A percentile compares a stretch with the other conserved stretches of the same genome.
phyloP scores from a whole-genome alignment of 2,329 filamentous ascomycete genomes.

The Paraphoma chrysanthemicola region DNA sequence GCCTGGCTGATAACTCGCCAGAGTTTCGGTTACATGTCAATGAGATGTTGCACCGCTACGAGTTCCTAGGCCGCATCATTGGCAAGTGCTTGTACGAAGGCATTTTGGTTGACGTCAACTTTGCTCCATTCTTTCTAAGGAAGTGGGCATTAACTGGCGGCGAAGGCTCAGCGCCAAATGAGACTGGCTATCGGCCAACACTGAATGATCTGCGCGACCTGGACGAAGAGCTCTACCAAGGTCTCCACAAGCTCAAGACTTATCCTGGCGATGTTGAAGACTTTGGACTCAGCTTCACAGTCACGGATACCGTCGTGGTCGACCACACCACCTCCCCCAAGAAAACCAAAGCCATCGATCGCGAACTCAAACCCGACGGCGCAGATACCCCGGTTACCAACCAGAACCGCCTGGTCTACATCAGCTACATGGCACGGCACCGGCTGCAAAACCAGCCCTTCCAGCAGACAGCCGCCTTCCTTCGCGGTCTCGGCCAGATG shows the following conservation, averaged over 20 bases:
- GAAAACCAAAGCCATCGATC: constrained; percentile 68
- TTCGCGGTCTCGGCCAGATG: constrained; percentile 83
- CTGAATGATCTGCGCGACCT: constrained; percentile 93
- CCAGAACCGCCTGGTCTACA: constrained; percentile 91
- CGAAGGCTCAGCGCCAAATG: constrained; percentile 66
- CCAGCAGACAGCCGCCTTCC: constrained; percentile 84
- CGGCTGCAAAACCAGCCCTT: constrained; percentile 81
- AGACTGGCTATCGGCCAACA: constrained; percentile 82
- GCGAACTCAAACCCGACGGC: constrained; percentile 78
- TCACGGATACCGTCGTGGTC: constrained; percentile 70
- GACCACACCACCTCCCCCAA: constrained; percentile 40
- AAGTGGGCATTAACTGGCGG: constrained; percentile 88
- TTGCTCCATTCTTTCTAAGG: constrained; percentile 93
- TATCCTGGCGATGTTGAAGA: constrained; percentile 81
- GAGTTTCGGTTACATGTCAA: constrained; percentile 65
- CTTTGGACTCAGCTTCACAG: constrained; percentile 86
- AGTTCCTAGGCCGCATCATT: constrained; percentile 90
- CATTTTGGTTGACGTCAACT: constrained; percentile 89
- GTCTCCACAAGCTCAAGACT: constrained; percentile 82
- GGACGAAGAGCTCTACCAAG: constrained; percentile 89
- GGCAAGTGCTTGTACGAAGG: constrained; percentile 98
- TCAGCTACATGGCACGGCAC: constrained; percentile 88
- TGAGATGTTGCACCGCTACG: constrained; percentile 75
- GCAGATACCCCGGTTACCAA: constrained; percentile 83
- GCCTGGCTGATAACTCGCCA: constrained; percentile 60